A percentile compares a stretch with the other conserved stretches of the same genome.
Conservation (phyloP, 2,329 filamentous ascomycete species). For the Sclerotinia nivalis region DNA sequence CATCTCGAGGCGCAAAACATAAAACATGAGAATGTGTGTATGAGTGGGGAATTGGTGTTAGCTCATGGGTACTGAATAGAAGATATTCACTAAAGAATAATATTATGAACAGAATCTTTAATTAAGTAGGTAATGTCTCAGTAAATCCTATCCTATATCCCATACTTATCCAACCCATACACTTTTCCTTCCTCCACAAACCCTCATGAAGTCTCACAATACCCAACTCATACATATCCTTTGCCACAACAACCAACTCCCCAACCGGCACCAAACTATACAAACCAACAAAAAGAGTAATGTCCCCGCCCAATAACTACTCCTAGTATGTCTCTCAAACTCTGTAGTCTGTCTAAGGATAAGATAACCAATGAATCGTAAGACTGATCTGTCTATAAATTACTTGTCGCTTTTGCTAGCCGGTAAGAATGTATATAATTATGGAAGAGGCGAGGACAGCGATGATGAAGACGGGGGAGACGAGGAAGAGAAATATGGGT, state of each 20-base stretch:
- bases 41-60: too few species aligned
- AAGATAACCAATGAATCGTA: not conserved
- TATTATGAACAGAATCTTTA: too few species aligned
- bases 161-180: too few species aligned
- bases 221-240: conserved; percentile 8
- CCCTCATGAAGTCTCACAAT: not conserved
- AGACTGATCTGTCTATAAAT: not conserved
- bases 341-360: not conserved
- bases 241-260: not conserved
- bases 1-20: too few species aligned
- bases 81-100: too few species aligned
- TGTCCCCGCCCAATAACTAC: conserved; percentile 1
- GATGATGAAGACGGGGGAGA: not conserved
- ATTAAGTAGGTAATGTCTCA: too few species aligned
- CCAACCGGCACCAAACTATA: not conserved
- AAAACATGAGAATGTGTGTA: too few species aligned
- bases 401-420: not conserved
- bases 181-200: not conserved
- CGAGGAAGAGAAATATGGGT: not conserved
- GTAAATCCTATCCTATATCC: too few species aligned
- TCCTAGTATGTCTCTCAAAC: conserved; percentile 4
- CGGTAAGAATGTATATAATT: not conserved
- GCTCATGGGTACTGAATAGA: too few species aligned
- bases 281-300: not conserved
- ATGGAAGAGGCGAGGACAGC: not conserved